Percentiles rank a stretch among this genome's conserved stretches.
Evolutionary conservation across 495 filamentous ascomycete genomes (phyloP).

Genomic region (Cercophora samala): DNA sequence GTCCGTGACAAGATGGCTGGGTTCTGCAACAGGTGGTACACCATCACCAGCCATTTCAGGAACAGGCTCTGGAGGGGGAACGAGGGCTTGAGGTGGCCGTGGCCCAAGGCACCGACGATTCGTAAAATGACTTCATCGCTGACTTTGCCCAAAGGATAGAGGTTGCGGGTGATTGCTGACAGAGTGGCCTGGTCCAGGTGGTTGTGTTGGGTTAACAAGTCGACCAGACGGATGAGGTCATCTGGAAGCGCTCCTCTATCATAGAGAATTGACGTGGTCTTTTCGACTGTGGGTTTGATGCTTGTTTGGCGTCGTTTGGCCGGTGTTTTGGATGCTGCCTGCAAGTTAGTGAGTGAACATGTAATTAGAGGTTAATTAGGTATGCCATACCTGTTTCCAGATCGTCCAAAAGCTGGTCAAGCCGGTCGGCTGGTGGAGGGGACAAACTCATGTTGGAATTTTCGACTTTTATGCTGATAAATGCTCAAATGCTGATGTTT

Average conservation of each 20-base stretch:
- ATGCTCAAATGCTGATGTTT: no score
- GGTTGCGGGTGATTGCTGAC: conserved; percentile 62
- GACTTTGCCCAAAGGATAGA: conserved; percentile 69
- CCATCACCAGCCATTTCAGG: conserved; percentile 76
- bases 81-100: conserved; percentile 73
- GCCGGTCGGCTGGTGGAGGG: conserved; percentile 8
- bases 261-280: conserved; percentile 52
- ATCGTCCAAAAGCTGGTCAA: conserved; percentile 28
- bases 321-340: conserved; percentile 48
- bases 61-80: conserved; percentile 64
- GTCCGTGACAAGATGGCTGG: conserved; percentile 60
- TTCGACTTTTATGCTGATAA: not conserved
- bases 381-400: conserved; percentile 29
- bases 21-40: conserved; percentile 71
- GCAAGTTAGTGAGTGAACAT: conserved; percentile 15
- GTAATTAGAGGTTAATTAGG: not conserved
- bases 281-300: conserved; percentile 49
- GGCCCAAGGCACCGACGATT: conserved; percentile 70
- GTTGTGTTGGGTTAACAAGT: conserved; percentile 61
- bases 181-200: conserved; percentile 73
- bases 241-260: conserved; percentile 61
- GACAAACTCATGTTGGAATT: conserved; percentile 5
- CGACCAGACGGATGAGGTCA: conserved; percentile 60
- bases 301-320: conserved; percentile 45
- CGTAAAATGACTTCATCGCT: conserved; percentile 59